Conservation (phyloP, 176 grass and related monocot genomes). For the Elymus sibiricus region DNA sequence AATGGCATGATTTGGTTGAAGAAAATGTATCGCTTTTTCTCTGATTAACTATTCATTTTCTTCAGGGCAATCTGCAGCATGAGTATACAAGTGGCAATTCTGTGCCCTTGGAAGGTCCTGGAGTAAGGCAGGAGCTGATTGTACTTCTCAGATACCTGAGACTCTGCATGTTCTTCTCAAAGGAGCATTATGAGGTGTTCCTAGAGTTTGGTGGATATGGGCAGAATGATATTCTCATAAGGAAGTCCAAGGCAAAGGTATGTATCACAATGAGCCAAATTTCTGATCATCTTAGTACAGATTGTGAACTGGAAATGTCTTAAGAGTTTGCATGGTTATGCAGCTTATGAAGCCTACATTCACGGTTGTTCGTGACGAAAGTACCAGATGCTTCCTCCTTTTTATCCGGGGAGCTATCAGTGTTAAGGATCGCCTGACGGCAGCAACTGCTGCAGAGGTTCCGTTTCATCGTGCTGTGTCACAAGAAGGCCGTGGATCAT, state of each 20-base stretch:
- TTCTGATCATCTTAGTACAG: background rate
- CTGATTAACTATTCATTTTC: background rate
- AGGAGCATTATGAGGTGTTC: conserved; percentile 71
- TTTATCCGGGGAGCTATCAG: conserved; percentile 69
- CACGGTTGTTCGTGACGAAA: conserved; percentile 50
- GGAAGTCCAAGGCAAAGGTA: conserved; percentile 63
- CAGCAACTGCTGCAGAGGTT: conserved; percentile 62
- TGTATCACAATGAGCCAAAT: background rate
- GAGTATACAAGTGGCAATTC: conserved; percentile 47
- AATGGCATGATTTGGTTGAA: background rate
- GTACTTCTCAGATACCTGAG: conserved; percentile 52
- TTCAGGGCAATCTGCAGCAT: conserved; percentile 62
- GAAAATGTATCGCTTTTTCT: background rate
- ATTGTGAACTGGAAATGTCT: background rate
- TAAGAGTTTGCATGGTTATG: conserved; percentile 2
- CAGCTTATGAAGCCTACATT: conserved; percentile 88
- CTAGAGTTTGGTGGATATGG: conserved; percentile 51
- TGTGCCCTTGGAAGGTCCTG: conserved; percentile 46
- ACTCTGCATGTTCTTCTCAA: conserved; percentile 71
- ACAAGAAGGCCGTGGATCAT: conserved; percentile 35
- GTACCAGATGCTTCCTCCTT: conserved; percentile 61
- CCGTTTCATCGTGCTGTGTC: conserved; percentile 64
- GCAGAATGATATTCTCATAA: conserved; percentile 53
- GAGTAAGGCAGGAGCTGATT: conserved; percentile 53
- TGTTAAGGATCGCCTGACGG: conserved; percentile 59